Evolutionary conservation across 305 asterid species (phyloP).

Genomic region (Fraxinus sp.): DNA sequence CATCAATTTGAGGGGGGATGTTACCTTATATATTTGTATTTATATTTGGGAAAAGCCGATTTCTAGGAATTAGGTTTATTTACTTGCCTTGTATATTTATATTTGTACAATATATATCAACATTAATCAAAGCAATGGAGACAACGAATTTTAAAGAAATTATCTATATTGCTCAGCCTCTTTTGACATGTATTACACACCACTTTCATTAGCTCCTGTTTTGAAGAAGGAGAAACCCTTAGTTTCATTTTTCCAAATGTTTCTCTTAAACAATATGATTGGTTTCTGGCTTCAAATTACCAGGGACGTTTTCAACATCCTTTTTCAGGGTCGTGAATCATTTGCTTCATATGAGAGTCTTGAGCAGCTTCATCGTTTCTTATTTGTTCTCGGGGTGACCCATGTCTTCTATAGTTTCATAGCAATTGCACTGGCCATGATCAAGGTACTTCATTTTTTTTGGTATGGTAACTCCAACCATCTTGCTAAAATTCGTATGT

Average conservation of each 20-base stretch:
- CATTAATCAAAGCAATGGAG: too few species aligned
- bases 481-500: conserved; percentile 2
- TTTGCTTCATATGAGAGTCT: conserved; percentile 89
- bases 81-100: too few species aligned
- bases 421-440: conserved; percentile 77
- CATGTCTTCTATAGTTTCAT: conserved; percentile 78
- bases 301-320: conserved; percentile 7
- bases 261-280: background rate
- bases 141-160: too few species aligned
- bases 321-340: conserved; percentile 63
- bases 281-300: background rate
- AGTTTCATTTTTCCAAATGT: background rate
- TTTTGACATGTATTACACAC: background rate
- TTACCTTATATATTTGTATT: too few species aligned
- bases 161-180: too few species aligned
- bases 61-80: too few species aligned
- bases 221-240: background rate
- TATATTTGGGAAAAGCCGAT: too few species aligned
- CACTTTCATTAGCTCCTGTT: background rate
- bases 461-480: background rate
- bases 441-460: conserved; percentile 49
- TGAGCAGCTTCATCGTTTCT: conserved; percentile 90
- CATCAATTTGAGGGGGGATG: too few species aligned
- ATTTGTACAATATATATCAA: too few species aligned
- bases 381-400: conserved; percentile 73